A percentile compares a stretch with the other conserved stretches of the same genome.
phyloP scores from a whole-genome alignment of 768 basidiomycete genomes.

The Tremella mesenterica region DNA sequence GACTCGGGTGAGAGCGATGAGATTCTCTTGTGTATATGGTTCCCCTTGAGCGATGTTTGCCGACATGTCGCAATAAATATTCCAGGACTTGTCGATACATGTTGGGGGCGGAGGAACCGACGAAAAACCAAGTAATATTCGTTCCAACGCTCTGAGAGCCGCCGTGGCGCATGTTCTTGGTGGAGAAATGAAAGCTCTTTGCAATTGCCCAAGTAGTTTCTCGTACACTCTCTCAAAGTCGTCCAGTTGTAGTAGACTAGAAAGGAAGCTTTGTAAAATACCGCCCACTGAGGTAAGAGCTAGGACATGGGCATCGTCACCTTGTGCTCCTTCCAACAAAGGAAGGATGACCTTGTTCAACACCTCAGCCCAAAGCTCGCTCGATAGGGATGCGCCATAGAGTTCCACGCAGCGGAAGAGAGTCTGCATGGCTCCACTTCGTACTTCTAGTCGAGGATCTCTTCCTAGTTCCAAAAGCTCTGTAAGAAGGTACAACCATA shows the following conservation, averaged over 20 bases:
- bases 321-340: conserved; percentile 51
- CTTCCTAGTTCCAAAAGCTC: conserved; percentile 75
- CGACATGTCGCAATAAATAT: conserved; percentile 60
- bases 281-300: conserved; percentile 74
- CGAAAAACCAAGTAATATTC: conserved; percentile 54
- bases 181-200: conserved; percentile 61
- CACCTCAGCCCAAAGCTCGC: conserved; percentile 79
- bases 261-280: conserved; percentile 71
- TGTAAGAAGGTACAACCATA: conserved; percentile 89
- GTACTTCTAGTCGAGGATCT: conserved; percentile 75
- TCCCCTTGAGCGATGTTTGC: conserved; percentile 16
- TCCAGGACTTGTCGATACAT: conserved; percentile 56
- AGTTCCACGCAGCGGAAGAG: conserved; percentile 87
- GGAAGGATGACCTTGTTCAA: conserved; percentile 89
- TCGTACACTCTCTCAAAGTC: conserved; percentile 67
- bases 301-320: conserved; percentile 82
- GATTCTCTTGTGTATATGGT: conserved; percentile 70
- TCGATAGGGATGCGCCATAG: conserved; percentile 75
- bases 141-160: conserved; percentile 75
- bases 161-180: conserved; percentile 65
- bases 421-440: conserved; percentile 89
- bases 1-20: conserved; percentile 71
- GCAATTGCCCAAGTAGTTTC: conserved; percentile 63
- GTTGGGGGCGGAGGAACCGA: background rate
- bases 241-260: conserved; percentile 63